These are phyloP conservation scores for Teunomyces aglyptinius DNA, from an alignment of 805 yeast genomes.

Conservation along the genomic window DNA sequence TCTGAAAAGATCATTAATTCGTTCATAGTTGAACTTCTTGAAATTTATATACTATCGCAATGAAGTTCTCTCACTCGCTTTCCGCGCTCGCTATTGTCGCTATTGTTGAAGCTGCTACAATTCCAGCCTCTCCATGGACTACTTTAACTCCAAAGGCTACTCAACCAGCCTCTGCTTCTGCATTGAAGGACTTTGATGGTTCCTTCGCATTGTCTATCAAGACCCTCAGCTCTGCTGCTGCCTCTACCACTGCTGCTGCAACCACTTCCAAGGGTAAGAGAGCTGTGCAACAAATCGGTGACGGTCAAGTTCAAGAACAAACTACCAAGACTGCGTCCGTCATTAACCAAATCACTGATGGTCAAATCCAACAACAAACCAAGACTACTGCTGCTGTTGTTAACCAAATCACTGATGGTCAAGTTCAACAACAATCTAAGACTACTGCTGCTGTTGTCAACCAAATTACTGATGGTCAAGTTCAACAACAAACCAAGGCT, in stretches of 20 bases:
- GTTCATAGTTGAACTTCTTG: not conserved
- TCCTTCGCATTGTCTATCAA: constrained; percentile 32
- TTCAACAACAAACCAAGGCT: constrained; percentile 25
- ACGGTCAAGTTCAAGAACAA: constrained; percentile 58
- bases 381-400: constrained; percentile 18
- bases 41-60: constrained; percentile 3
- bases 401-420: constrained; percentile 33
- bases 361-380: constrained; percentile 32
- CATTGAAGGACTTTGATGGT: constrained; percentile 26
- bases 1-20: not conserved
- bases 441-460: constrained; percentile 14
- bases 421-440: constrained; percentile 28
- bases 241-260: constrained; percentile 30
- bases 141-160: constrained; percentile 31
- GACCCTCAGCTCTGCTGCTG: constrained; percentile 36
- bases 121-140: constrained; percentile 27
- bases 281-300: constrained; percentile 34
- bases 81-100: constrained; percentile 29
- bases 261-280: constrained; percentile 9
- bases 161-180: constrained; percentile 19
- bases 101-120: constrained; percentile 21
- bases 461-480: constrained; percentile 32
- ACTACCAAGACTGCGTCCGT: constrained; percentile 22
- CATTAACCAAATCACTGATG: constrained; percentile 28
- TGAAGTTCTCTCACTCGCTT: constrained; percentile 20